These are phyloP conservation scores for Anthoceros angustus DNA, from an alignment of 225 moss, liverwort and hornwort species.

Conservation along the genomic window DNA sequence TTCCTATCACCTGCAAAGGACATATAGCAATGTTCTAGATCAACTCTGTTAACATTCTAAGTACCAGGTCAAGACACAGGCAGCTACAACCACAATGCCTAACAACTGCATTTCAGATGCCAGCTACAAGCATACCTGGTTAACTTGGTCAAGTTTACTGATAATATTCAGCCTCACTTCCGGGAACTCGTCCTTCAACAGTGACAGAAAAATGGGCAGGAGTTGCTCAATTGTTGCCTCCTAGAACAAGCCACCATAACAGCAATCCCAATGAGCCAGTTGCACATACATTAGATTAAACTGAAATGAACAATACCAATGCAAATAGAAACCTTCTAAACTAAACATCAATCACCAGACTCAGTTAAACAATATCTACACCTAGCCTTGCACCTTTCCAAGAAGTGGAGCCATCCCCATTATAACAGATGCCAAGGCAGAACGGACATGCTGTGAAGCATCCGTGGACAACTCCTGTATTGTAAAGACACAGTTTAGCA, in stretches of 20 bases:
- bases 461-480: conserved; percentile 76
- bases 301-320: neutral
- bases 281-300: neutral
- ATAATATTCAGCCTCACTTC: conserved; percentile 91
- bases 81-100: neutral
- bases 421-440: conserved; percentile 89
- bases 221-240: conserved; percentile 98
- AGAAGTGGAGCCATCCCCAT: conserved; percentile 98
- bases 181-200: conserved; percentile 91
- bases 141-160: conserved; percentile 98
- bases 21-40: neutral
- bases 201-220: conserved; percentile 79
- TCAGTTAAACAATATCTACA: no score
- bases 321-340: no score
- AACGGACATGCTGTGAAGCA: conserved; percentile 95
- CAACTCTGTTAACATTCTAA: neutral
- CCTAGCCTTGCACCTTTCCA: conserved; percentile 38
- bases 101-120: neutral
- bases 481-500: neutral
- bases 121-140: conserved; percentile 33
- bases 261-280: neutral
- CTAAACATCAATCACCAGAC: no score
- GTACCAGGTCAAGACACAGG: neutral
- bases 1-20: conserved; percentile 72
- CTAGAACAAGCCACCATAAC: conserved; percentile 14